phyloP scores from a whole-genome alignment of 1,284 basidiomycete genomes.

The Rugosomyces carneus region DNA sequence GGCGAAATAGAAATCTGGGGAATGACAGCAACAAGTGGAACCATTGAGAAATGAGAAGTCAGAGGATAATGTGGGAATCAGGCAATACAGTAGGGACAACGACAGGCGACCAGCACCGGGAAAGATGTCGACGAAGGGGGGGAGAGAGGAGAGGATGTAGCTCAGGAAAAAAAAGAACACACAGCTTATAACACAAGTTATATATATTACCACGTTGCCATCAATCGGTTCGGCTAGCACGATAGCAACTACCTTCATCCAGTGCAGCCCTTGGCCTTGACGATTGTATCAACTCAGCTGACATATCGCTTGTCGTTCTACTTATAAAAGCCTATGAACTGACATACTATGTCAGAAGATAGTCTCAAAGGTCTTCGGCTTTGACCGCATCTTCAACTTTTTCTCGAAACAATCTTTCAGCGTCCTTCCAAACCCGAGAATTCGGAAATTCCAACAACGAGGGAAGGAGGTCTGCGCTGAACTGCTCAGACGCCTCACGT shows the following conservation, averaged over 20 bases:
- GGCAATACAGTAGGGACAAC: slow-evolving; percentile 10
- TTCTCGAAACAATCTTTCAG: slow-evolving; percentile 79
- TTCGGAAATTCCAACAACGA: slow-evolving; percentile 78
- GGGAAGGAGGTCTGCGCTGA: slow-evolving; percentile 86
- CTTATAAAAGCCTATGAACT: neutral
- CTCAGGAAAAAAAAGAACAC: too few relatives aligned
- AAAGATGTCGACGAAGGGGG: slow-evolving; percentile 16
- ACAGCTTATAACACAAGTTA: neutral
- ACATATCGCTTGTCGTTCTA: neutral
- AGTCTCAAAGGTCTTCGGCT: slow-evolving; percentile 27
- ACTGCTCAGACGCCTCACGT: slow-evolving; percentile 95
- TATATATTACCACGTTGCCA: slow-evolving; percentile 9
- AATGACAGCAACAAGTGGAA: slow-evolving; percentile 38
- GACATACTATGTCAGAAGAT: neutral
- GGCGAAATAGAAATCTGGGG: slow-evolving; percentile 65
- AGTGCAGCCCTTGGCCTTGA: slow-evolving; percentile 10
- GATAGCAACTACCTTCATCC: neutral
- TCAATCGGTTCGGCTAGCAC: slow-evolving; percentile 6
- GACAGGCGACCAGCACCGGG: slow-evolving; percentile 32
- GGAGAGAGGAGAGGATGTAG: slow-evolving; percentile 12
- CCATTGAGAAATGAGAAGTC: slow-evolving; percentile 34
- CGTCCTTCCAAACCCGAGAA: slow-evolving; percentile 86
- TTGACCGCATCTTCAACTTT: slow-evolving; percentile 67
- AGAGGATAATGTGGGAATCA: slow-evolving; percentile 17
- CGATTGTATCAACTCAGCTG: slow-evolving; percentile 2